Evolutionary conservation across 768 basidiomycete genomes (phyloP), one percentile per base, ranked within the genome.

Genomic region (Mycena galericulata): DNA sequence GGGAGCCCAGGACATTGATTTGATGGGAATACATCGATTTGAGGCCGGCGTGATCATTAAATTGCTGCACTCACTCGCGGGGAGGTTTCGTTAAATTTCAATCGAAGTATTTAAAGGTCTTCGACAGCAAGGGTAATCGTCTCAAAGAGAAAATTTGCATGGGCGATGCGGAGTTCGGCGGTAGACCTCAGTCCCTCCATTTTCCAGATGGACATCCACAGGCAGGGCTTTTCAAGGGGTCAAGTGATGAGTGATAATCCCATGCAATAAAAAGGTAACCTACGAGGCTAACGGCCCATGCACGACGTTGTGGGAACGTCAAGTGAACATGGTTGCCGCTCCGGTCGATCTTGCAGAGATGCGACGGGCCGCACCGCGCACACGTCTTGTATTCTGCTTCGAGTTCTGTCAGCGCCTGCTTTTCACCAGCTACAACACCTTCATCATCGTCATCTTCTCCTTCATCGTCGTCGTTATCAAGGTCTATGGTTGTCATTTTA

Each of bases 181-280:
- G 75, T 4, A 11, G 43, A 34, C 65, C 70, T 9, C 77, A 78
- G 54, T 24, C 47, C 1, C 63, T 78, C 6, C 76, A 77, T 38
- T 77, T 50, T 50, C 72, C 70, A 2, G 30, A 54, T 8, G 56
- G 62, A 29, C 62, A 71, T 36, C 36, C 1, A 3, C 54, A 15
- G 0, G 54, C 53, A 0, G 63, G 63, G 7, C 17, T n/a, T 1
- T 78, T 75, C 68, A 76, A 76, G 49, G 77, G 77, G n/a, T 49
- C 32, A 49, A 46, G 49, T 49, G 58, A 47, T 62, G 29, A 59
- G 53, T 49, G 49, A 61, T 51, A 56, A 26, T 62, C 22, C 45
- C 18, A 12, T 6, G 27, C 29, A n/a, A 60, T 45, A 55, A 46
- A 55, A 34, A 46, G 34, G 32, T 43, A n/a, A n/a, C 59, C 43